Percentiles rank a stretch among this genome's conserved stretches.
These are phyloP conservation scores for Rhodotorula sp. DNA, from an alignment of 1,284 basidiomycete genomes.

Conservation along the genomic window DNA sequence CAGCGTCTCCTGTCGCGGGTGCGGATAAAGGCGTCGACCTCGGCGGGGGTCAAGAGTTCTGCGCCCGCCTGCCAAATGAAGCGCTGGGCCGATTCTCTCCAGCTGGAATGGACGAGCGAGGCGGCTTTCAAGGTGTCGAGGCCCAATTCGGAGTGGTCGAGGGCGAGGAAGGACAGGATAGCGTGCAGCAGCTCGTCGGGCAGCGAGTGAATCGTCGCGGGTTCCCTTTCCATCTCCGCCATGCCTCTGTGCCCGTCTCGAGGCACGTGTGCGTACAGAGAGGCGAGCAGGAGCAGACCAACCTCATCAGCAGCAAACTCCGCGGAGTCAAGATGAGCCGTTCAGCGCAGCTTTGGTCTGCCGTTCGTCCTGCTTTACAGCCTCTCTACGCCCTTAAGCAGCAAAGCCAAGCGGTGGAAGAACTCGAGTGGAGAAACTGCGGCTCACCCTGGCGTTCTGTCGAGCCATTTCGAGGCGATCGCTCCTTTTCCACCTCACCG, in stretches of 20 bases:
- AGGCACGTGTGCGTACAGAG: neutral
- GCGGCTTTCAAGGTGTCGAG: slow-evolving; percentile 15
- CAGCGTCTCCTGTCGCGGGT: slow-evolving; percentile 3
- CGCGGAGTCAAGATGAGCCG: too few relatives aligned
- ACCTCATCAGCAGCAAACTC: neutral
- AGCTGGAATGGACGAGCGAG: slow-evolving; percentile 18
- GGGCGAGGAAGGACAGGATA: slow-evolving; percentile 8
- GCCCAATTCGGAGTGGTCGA: neutral
- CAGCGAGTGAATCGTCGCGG: neutral
- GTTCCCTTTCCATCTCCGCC: neutral
- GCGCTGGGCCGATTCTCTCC: slow-evolving; percentile 10
- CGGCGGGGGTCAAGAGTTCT: neutral
- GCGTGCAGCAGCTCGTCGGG: slow-evolving; percentile 20
- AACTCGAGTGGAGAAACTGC: too few relatives aligned
- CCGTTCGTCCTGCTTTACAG: too few relatives aligned
- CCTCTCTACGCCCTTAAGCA: too few relatives aligned
- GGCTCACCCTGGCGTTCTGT: too few relatives aligned
- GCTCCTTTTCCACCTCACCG: too few relatives aligned
- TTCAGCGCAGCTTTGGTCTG: too few relatives aligned
- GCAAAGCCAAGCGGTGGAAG: too few relatives aligned
- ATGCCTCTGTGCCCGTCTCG: neutral
- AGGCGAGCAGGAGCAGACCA: neutral
- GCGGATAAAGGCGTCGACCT: slow-evolving; percentile 7
- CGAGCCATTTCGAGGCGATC: too few relatives aligned
- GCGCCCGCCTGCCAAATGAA: slow-evolving; percentile 19